Evolutionary conservation across 139 green algal species (phyloP), one percentile per base, ranked within the genome.

Genomic region (Chlorella sorokiniana): DNA sequence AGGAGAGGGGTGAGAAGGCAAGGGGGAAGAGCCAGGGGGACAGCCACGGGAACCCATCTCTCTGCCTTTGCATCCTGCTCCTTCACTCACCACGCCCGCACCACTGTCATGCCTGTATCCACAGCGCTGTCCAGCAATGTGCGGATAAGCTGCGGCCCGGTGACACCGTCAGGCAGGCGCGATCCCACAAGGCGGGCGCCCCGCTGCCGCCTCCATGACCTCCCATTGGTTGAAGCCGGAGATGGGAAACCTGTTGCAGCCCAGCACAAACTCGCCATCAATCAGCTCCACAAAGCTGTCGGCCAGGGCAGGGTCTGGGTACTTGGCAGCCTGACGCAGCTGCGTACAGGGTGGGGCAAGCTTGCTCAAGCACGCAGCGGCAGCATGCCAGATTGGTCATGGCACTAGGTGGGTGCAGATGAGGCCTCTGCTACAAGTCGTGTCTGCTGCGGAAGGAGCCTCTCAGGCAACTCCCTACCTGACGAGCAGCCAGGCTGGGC

Each of bases 201-300:
- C 89, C 25, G 89, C 89, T 0, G 79, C 87, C 7, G 83, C 82
- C 69, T 92, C 89, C 61, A 92, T 73, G 41, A 91, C 79, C 81
- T 93, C 90, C 89, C 89, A 93, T 27, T 69, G 33, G 45, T 85
- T 85, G 20, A 71, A 78, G 38, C 82, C 82, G 20, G 61, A 37
- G 29, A 86, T 62, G 22, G 82, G 83, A 54, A 87, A 87, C 23
- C 27, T 25, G 23, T 75, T 73, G 71, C 75, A 69, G 37, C 83
- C 83, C 41, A 84, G 48, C 65, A 87, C 83, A 40, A 87, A 87
- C 0, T 81, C 65, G 25, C 83, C 83, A 74, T 81, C 68, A 14
- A 78, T 37, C 1, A 87, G n/a, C 22, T 61, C 10, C 0, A 84
- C 83, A 87, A 81, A 87, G 27, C 29, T 45, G 31, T 86, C 76